A percentile compares a stretch with the other conserved stretches of the same genome.
These are phyloP conservation scores for Sclerotinia spermophila DNA, from an alignment of 2,329 filamentous ascomycete genomes.

Conservation along the genomic window DNA sequence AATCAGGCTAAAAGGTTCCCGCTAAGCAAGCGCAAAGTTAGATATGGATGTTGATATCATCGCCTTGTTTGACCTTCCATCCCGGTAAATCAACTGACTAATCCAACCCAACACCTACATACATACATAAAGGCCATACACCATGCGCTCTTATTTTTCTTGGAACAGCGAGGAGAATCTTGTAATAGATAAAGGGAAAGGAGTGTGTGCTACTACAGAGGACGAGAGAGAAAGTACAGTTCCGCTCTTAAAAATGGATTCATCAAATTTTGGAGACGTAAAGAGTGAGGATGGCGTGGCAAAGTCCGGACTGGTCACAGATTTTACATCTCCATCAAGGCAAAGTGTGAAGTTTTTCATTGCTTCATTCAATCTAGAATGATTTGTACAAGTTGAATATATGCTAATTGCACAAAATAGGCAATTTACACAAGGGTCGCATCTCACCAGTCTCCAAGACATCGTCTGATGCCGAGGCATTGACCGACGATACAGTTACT, in stretches of 20 bases:
- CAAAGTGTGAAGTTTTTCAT: not conserved
- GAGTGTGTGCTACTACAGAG: not conserved
- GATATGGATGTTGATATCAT: constrained; percentile 10
- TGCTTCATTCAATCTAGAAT: not conserved
- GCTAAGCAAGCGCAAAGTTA: constrained; percentile 9
- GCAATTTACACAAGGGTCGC: not conserved
- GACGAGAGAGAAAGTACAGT: constrained; percentile 7
- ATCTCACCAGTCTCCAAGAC: not conserved
- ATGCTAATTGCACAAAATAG: not conserved
- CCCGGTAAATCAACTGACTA: not conserved
- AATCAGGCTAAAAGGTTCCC: not conserved
- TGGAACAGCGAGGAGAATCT: too few species aligned
- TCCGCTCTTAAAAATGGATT: constrained; percentile 15
- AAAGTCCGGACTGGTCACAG: not conserved
- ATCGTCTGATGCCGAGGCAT: not conserved
- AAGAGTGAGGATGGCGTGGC: not conserved
- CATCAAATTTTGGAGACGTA: not conserved
- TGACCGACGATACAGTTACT: not conserved
- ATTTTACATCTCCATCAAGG: not conserved
- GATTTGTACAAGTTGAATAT: not conserved
- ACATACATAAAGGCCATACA: not conserved
- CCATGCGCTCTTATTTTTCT: not conserved
- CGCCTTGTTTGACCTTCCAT: not conserved
- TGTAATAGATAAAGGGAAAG: not conserved
- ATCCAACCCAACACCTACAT: not conserved